A percentile compares a stretch with the other conserved stretches of the same genome.
These are phyloP conservation scores for Paratinospora sagittata DNA, from an alignment of 164 flowering plant species.

Conservation along the genomic window DNA sequence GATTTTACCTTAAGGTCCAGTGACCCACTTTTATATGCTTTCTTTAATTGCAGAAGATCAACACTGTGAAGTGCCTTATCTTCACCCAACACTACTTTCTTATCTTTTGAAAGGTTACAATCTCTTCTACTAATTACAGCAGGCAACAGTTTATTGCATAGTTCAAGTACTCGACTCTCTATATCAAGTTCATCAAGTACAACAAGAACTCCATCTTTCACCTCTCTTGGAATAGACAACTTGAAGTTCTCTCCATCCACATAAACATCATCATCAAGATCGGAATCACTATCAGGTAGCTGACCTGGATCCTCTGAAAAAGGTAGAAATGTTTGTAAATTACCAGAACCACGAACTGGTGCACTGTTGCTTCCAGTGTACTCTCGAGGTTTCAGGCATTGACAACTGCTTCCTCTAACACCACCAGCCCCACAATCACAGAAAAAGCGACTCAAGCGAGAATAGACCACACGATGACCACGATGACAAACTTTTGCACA, in stretches of 20 bases:
- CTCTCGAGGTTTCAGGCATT: slow-evolving; percentile 93
- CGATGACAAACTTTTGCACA: slow-evolving; percentile 99
- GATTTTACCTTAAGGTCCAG: slow-evolving; percentile 88
- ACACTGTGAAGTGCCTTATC: slow-evolving; percentile 58
- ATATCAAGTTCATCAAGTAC: slow-evolving; percentile 69
- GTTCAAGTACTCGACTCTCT: slow-evolving; percentile 58
- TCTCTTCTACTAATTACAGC: slow-evolving; percentile 56
- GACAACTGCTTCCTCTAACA: slow-evolving; percentile 92
- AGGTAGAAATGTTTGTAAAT: slow-evolving; percentile 59
- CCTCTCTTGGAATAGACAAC: slow-evolving; percentile 59
- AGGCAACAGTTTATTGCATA: slow-evolving; percentile 66
- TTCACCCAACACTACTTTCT: slow-evolving; percentile 53
- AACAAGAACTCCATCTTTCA: slow-evolving; percentile 48
- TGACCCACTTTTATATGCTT: slow-evolving; percentile 95
- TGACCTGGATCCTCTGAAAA: slow-evolving; percentile 76
- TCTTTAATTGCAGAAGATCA: slow-evolving; percentile 86
- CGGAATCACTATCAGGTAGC: slow-evolving; percentile 84
- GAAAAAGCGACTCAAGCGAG: slow-evolving; percentile 95
- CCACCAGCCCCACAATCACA: slow-evolving; percentile 99
- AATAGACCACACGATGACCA: slow-evolving; percentile 98
- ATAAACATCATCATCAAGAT: slow-evolving; percentile 68
- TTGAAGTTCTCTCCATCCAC: slow-evolving; percentile 52
- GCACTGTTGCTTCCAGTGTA: slow-evolving; percentile 45
- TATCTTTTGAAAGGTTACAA: slow-evolving; percentile 52
- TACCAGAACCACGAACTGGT: slow-evolving; percentile 40